Conservation (phyloP, 2,329 filamentous ascomycete genomes). For the Chaetomium sp. region DNA sequence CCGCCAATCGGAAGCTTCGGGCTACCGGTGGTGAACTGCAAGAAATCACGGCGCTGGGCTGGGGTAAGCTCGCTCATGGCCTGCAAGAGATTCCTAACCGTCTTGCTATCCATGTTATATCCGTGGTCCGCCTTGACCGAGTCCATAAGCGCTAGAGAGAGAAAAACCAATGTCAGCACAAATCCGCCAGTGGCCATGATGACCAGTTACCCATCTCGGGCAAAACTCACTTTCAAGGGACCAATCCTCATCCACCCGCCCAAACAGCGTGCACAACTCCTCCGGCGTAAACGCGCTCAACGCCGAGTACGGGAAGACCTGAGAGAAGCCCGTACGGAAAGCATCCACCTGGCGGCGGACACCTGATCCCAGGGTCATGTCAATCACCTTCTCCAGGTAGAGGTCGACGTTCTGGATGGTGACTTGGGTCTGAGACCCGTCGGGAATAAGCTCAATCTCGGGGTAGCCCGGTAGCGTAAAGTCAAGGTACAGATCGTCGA, state of each 20-base stretch:
- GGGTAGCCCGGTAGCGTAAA: slow-evolving; percentile 93
- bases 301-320: slow-evolving; percentile 92
- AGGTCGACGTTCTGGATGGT: slow-evolving; percentile 85
- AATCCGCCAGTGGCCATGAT: not conserved
- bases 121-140: slow-evolving; percentile 98
- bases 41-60: slow-evolving; percentile 77
- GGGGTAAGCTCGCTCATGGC: slow-evolving; percentile 82
- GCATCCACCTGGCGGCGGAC: slow-evolving; percentile 85
- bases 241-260: slow-evolving; percentile 91
- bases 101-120: slow-evolving; percentile 97
- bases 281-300: slow-evolving; percentile 90
- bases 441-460: slow-evolving; percentile 70
- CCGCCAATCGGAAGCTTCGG: slow-evolving; percentile 97
- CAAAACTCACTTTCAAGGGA: slow-evolving; percentile 78
- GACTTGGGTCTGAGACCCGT: slow-evolving; percentile 68
- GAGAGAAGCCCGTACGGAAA: slow-evolving; percentile 84
- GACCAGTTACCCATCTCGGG: not conserved
- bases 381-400: slow-evolving; percentile 85
- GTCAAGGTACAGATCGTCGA: slow-evolving; percentile 87
- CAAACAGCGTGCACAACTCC: slow-evolving; percentile 92
- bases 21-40: slow-evolving; percentile 97
- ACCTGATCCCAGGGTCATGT: slow-evolving; percentile 83
- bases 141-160: slow-evolving; percentile 72
- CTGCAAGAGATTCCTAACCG: slow-evolving; percentile 85
- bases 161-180: slow-evolving; percentile 18